Evolutionary conservation across 768 basidiomycete species (phyloP).

Genomic region (Porpolomopsis calyptriformis): DNA sequence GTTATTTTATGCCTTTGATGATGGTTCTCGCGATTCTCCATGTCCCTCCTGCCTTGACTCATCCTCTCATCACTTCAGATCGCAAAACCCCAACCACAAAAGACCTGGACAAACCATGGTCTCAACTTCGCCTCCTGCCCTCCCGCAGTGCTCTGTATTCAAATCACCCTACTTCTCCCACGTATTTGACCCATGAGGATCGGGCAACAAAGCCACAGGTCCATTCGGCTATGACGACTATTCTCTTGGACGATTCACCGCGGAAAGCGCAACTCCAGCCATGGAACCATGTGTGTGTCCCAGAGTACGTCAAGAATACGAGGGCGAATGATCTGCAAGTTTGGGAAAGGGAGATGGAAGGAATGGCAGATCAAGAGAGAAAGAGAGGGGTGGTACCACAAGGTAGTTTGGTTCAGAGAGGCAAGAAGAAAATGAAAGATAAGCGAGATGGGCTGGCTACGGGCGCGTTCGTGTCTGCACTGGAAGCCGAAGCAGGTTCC

Average conservation of each 20-base stretch:
- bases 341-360: constrained; percentile 9
- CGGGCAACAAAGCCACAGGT: constrained; percentile 7
- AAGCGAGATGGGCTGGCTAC: background rate
- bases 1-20: too few relatives aligned
- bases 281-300: constrained; percentile 71
- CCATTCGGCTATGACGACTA: constrained; percentile 36
- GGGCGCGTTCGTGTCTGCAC: background rate
- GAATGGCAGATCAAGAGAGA: constrained; percentile 11
- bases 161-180: too few relatives aligned
- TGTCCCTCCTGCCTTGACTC: background rate
- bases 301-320: constrained; percentile 45
- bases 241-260: constrained; percentile 48
- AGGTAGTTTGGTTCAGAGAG: too few relatives aligned
- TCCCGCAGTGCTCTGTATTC: constrained; percentile 6
- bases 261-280: constrained; percentile 57
- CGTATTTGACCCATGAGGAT: too few relatives aligned
- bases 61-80: constrained; percentile 16
- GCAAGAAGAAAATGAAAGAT: constrained; percentile 3
- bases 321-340: constrained; percentile 25
- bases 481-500: too few relatives aligned
- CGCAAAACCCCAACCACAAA: constrained; percentile 55
- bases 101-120: constrained; percentile 63
- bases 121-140: constrained; percentile 4
- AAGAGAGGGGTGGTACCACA: constrained; percentile 1
- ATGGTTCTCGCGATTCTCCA: background rate